Conservation (phyloP, 306 rosid genomes). For the Prunus armeniaca region DNA sequence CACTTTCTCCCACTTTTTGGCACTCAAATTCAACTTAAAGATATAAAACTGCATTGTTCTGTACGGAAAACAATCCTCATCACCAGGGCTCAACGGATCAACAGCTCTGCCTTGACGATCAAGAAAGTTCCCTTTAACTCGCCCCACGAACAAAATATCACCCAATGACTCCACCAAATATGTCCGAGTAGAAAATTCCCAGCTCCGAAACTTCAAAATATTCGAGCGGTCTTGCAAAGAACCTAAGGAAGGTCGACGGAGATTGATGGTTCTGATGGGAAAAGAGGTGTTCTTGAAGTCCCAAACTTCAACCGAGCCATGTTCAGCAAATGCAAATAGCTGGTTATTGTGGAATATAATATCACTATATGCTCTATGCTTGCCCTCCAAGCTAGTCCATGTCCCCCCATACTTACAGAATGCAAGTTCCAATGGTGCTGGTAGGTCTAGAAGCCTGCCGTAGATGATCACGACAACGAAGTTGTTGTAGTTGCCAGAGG, state of each 20-base stretch:
- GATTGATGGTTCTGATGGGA: background rate
- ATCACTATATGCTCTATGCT: background rate
- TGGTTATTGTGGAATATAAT: background rate
- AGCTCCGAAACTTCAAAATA: background rate
- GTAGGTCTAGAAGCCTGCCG: background rate
- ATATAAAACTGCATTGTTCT: background rate
- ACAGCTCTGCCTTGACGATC: background rate
- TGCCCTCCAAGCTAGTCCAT: background rate
- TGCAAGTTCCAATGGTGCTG: background rate
- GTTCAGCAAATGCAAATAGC: background rate
- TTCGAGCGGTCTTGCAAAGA: background rate
- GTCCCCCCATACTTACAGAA: background rate
- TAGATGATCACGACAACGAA: background rate
- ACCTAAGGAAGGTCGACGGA: background rate
- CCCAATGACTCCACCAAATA: constrained; percentile 8
- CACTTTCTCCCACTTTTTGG: constrained; percentile 7
- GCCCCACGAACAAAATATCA: background rate
- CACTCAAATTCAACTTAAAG: background rate
- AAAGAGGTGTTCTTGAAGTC: background rate
- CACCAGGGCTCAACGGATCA: background rate
- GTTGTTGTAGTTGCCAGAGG: background rate
- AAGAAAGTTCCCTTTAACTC: background rate
- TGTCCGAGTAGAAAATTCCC: background rate
- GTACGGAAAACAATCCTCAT: background rate
- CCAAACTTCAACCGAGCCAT: background rate